Percentiles rank a stretch among this genome's conserved stretches.
These are phyloP conservation scores for Pseudonitzschia pungens DNA, from an alignment of 108 stramenopile genomes.

Conservation along the genomic window DNA sequence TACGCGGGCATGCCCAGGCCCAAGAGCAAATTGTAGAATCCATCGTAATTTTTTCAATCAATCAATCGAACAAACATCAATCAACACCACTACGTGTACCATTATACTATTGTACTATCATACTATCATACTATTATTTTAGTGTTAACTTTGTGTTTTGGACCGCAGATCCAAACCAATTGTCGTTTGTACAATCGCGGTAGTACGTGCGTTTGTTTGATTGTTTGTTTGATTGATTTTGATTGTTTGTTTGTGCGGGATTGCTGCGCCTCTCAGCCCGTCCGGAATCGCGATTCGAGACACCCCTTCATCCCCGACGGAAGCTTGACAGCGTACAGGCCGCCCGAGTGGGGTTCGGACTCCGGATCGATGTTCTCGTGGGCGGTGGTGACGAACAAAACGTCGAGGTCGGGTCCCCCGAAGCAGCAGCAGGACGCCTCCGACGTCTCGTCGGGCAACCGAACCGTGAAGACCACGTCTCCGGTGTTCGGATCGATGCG, in stretches of 20 bases:
- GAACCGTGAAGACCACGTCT: conserved; percentile 40
- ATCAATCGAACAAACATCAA: too few species aligned
- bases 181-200: too few species aligned
- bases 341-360: conserved; percentile 41
- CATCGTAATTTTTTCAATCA: neutral
- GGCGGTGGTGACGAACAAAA: conserved; percentile 49
- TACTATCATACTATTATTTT: neutral
- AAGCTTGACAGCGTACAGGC: conserved; percentile 46
- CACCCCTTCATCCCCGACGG: conserved; percentile 24
- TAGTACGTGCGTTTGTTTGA: too few species aligned
- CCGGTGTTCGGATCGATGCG: conserved; percentile 43
- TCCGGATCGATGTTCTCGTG: conserved; percentile 24
- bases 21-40: conserved; percentile 59
- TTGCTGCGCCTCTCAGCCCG: neutral
- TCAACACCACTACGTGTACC: too few species aligned
- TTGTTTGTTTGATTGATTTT: too few species aligned
- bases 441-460: conserved; percentile 40
- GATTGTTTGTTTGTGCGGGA: neutral
- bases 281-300: conserved; percentile 19
- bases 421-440: conserved; percentile 57
- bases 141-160: neutral
- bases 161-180: neutral
- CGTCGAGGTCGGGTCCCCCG: conserved; percentile 44
- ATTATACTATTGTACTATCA: too few species aligned
- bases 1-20: conserved; percentile 60